Evolutionary conservation across 106 monocot species (phyloP), one percentile per base, ranked within the genome.

Genomic region (Dendrobium nobile): DNA sequence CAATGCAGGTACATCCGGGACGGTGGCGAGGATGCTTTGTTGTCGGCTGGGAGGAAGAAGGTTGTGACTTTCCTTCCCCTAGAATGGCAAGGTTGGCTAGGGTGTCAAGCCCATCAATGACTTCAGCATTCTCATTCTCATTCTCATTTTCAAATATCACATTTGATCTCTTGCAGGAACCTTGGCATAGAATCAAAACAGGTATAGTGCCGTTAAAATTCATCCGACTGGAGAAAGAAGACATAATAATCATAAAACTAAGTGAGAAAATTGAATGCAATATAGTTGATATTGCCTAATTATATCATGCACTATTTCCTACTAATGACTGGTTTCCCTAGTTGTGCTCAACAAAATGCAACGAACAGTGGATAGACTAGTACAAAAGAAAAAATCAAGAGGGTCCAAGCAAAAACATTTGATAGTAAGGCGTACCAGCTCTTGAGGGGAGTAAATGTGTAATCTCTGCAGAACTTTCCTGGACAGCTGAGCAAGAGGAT

Each of bases 81-180:
- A 95, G 87, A 73, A 90, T 90, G 10, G 95, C 92, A 80, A 91
- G 87, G 72, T 95, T 95, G n/a, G 92, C 95, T 27, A 95, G 95
- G 0, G 95, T 92, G 58, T 92, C 92, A 20, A 95, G 89, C 55
- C 92, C 92, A 81, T 87, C 90, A 16, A 89, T 87, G 22, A 80
- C 86, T 81, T 88, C 89, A 20, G 86, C 77, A 43, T 51, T 75
- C 20, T 85, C 88, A 22, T 15, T 51, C 51, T 51, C 51, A 51
- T 13, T 51, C 51, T 51, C 51, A 51, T 51, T 51, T 77, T 92
- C 88, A 8, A 82, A 79, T 86, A 90, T 95, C 9, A 85, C 78
- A 67, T 85, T 94, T 48, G 84, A 81, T 75, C 84, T 95, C 78
- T 79, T 95, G 40, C 86, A 74, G 72, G 72, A 72, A n/a, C 72